Evolutionary conservation across 441 rosid species (phyloP).

Genomic region (Adansonia grandidieri): DNA sequence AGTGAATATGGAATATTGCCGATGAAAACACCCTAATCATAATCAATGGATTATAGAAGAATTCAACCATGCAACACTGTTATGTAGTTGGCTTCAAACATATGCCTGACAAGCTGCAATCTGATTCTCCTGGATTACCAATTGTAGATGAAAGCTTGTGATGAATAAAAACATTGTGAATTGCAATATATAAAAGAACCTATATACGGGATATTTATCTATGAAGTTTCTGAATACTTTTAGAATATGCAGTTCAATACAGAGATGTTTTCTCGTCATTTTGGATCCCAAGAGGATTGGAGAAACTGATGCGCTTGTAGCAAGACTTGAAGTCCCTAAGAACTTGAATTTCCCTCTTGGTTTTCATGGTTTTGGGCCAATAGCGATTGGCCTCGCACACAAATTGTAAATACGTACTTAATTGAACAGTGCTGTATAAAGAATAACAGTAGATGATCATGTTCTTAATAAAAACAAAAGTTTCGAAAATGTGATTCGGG

Average conservation of each 20-base stretch:
- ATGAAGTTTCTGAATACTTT: conserved; percentile 23
- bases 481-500: too few relatives aligned
- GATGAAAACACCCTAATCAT: neutral
- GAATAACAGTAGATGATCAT: too few relatives aligned
- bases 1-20: neutral
- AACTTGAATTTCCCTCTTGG: conserved; percentile 80
- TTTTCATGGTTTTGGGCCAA: conserved; percentile 81
- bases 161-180: neutral
- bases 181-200: neutral
- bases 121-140: neutral
- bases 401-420: neutral
- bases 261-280: conserved; percentile 72
- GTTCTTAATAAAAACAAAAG: too few relatives aligned
- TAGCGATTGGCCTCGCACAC: neutral
- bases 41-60: neutral
- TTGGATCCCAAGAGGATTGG: conserved; percentile 75
- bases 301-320: conserved; percentile 63
- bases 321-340: conserved; percentile 76
- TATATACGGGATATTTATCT: neutral
- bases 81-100: neutral
- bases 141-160: neutral
- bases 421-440: too few relatives aligned
- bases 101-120: neutral
- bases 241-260: conserved; percentile 83
- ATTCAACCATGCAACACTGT: neutral